Evolutionary conservation across 768 basidiomycete genomes (phyloP), one percentile per base, ranked within the genome.

Genomic region (Podaxis rugospora): DNA sequence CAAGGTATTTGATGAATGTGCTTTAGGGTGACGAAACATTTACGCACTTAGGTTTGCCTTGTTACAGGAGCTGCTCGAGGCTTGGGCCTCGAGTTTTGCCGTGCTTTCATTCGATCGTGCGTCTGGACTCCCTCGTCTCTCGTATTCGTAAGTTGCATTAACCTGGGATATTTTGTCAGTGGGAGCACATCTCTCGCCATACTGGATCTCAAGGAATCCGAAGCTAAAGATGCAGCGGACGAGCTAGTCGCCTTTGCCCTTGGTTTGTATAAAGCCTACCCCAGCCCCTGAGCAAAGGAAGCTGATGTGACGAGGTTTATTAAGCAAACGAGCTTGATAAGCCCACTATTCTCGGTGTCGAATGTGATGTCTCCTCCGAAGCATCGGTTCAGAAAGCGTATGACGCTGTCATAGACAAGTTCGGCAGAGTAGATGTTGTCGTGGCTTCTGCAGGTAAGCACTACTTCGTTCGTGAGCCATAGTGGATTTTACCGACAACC

Each of bases 21-120:
- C 2, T 44, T 47, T 23, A 39, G 11, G 39, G 14, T 40, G 11
- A 32, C 11, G 11, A 44, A 18, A 23, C 35, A 54, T 46, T 6
- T 60, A 50, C 28, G 59, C 63, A 37, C 18, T 5, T 68, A 96
- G 88, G 93, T 94, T 57, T 93, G 92, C 75, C 77, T 95, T 66
- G 87, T 98, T 54, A 98, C 96, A 40, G 96, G 96, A 50, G 96
- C 88, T 57, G 96, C 95, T 11, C 82, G 91, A 67, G 96, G 96
- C 5, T 77, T 98, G 50, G 96, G 96, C 5, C 82, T 90, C 65
- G 89, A 93, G 72, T 93, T 98, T 71, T 95, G 93, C 71, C 83
- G 87, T 50, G 94, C 94, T 11, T 95, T 98, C 73, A 68, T 95
- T 65, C 87, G 90, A 74, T 90, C 91, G 91, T 92, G 67, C 67